A percentile compares a stretch with the other conserved stretches of the same genome.
Conservation (phyloP, 2,329 filamentous ascomycete species). For the Myriangium duriaei region DNA sequence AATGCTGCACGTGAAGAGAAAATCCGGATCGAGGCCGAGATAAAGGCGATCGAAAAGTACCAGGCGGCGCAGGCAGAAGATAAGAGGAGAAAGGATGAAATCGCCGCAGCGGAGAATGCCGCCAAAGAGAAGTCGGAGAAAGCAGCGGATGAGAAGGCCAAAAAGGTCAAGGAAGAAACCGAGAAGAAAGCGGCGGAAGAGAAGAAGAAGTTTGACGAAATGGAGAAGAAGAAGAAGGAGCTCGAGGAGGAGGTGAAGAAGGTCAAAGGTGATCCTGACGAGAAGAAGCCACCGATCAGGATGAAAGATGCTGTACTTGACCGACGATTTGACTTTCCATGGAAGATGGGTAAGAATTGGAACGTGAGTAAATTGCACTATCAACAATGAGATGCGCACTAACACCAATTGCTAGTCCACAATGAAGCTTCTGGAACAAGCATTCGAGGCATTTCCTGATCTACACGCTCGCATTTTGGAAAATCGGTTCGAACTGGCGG, state of each 20-base stretch:
- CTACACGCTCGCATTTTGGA: conserved; percentile 34
- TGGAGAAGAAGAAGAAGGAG: conserved; percentile 37
- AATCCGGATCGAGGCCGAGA: conserved; percentile 8
- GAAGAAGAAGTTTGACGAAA: conserved; percentile 37
- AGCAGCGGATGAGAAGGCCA: conserved; percentile 39
- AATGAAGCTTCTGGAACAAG: conserved; percentile 32
- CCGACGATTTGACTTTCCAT: conserved; percentile 86
- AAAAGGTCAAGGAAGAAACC: conserved; percentile 33
- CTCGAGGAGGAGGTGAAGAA: conserved; percentile 36
- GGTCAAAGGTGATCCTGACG: conserved; percentile 37
- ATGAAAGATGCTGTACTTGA: conserved; percentile 79
- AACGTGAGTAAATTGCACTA: conserved; percentile 42
- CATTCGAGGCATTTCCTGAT: conserved; percentile 35
- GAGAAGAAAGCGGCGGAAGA: conserved; percentile 41
- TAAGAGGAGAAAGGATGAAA: conserved; percentile 16
- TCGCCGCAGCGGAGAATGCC: conserved; percentile 17
- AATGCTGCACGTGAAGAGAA: conserved; percentile 2
- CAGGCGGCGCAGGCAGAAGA: conserved; percentile 2
- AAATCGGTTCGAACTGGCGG: conserved; percentile 36
- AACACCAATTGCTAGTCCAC: conserved; percentile 1
- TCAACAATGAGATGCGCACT: neutral
- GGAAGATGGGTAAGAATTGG: conserved; percentile 74
- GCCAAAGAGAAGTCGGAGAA: conserved; percentile 25
- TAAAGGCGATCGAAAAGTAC: conserved; percentile 2
- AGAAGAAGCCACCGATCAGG: conserved; percentile 60